phyloP scores from a whole-genome alignment of 805 yeast species.

The Wickerhamomyces queroliae region DNA sequence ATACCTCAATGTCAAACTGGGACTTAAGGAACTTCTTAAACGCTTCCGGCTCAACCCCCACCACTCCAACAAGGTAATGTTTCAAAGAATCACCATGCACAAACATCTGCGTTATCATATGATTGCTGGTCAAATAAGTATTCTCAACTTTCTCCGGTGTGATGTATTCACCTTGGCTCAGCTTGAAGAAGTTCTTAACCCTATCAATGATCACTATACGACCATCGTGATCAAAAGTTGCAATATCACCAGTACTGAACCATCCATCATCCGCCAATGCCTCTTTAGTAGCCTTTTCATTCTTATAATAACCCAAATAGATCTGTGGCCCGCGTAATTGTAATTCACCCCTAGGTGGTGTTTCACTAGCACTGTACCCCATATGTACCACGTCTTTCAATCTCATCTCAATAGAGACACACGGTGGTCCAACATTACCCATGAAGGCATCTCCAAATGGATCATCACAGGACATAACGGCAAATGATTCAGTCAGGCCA shows the following conservation, averaged over 20 bases:
- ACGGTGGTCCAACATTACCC: slow-evolving; percentile 43
- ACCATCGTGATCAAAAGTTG: slow-evolving; percentile 30
- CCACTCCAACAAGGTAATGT: slow-evolving; percentile 46
- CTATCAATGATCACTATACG: slow-evolving; percentile 46
- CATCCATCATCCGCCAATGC: slow-evolving; percentile 44
- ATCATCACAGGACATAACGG: slow-evolving; percentile 39
- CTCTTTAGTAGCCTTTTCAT: slow-evolving; percentile 40
- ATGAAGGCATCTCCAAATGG: slow-evolving; percentile 28
- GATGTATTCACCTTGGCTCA: slow-evolving; percentile 50
- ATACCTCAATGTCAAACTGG: slow-evolving; percentile 3
- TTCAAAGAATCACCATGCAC: slow-evolving; percentile 53
- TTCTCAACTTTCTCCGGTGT: slow-evolving; percentile 65
- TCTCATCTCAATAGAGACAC: slow-evolving; percentile 45
- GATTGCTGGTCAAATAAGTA: slow-evolving; percentile 38
- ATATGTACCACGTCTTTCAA: slow-evolving; percentile 47
- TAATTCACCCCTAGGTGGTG: slow-evolving; percentile 52
- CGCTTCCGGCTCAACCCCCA: slow-evolving; percentile 44
- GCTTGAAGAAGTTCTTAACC: slow-evolving; percentile 63
- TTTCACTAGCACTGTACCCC: slow-evolving; percentile 35
- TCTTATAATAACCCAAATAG: slow-evolving; percentile 44
- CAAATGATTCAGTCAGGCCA: slow-evolving; percentile 62
- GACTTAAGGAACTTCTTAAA: slow-evolving; percentile 10
- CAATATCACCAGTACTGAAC: slow-evolving; percentile 57
- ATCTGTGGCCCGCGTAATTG: slow-evolving; percentile 52
- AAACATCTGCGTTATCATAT: slow-evolving; percentile 39